Evolutionary conservation across 2,329 filamentous ascomycete species (phyloP), one percentile per base, ranked within the genome.

Genomic region (Phoma sp.): DNA sequence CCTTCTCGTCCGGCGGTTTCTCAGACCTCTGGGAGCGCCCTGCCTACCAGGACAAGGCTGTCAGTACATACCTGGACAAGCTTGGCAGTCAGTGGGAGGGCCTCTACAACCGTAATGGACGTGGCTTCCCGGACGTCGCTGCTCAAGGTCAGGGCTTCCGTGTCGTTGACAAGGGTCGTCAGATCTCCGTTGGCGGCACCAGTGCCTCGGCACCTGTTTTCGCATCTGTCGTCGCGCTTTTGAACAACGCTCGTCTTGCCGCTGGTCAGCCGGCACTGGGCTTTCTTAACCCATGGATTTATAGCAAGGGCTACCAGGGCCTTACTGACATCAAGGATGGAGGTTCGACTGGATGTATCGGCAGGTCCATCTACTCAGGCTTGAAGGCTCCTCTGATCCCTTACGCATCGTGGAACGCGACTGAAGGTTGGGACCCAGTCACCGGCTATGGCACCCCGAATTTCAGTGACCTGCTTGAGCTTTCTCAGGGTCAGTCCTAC

Each of bases 381-480:
- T 61, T 76, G 4, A 29, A 56, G 0, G 73, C 80, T 27, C 77
- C 75, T 1, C 63, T 62, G 43, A 76, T 83, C 5, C 76, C 74
- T 2, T 74, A 77, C 62, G 81, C 81, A 1, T 76, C 77, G 35
- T 83, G 80, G 80, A 81, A 82, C 67, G 81, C 81, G 21, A 81
- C 78, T 0, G 57, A 67, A 27, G 80, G 79, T 2, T 82, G 81
- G 81, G 80, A 83, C 65, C 79, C 81, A 1, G 80, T 77, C 5
- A 82, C 80, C 13, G 80, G 80, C 0, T 67, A 73, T 31, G 74
- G 74, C 6, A 76, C 74, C 25, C 74, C 74, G 0, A 67, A 75
- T 41, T 74, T 76, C 48, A 63, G 63, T 41, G 65, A 71, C 58
- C 59, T 77, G 41, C 60, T 75, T 27, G 58, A 67, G 53, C 55